Evolutionary conservation across 2,329 filamentous ascomycete species (phyloP), one percentile per base, ranked within the genome.

Genomic region (Drechmeria coniospora): DNA sequence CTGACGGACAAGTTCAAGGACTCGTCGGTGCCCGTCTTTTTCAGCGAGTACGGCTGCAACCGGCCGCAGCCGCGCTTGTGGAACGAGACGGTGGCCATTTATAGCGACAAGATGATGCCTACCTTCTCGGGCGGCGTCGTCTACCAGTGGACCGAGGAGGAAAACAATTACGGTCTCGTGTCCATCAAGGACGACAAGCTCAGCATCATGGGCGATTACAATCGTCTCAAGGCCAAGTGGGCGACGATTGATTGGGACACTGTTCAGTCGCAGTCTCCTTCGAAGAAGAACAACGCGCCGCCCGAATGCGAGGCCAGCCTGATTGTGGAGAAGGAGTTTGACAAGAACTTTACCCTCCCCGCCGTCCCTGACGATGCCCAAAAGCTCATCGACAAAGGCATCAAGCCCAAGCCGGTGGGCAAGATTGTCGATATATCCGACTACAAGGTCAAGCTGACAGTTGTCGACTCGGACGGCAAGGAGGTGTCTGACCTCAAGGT

Each of bases 1-100:
- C 59, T 83, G 20, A 71, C 79, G 26, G 48, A 57, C 2, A 68
- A 74, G 48, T 83, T 87, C 59, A 53, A 61, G 40, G 62, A 62
- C 37, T 68, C 66, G 21, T 68, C 74, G 11, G 65, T 84, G 21
- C 80, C 80, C 18, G 63, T 86, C 42, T 87, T 87, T 64, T 86
- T 81, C 61, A 81, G 76, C 37, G 81, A 90, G 47, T 78, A 65
- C 42, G 81, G 81, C 34, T 87, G 81, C 68, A 87, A 84, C 58
- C 59, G 63, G 21, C 69, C 73, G 10, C 49, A 57, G n/a, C 74
- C 78, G 10, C 77, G 81, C 40, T 54, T 73, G 41, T 90, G 84
- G 57, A 76, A 78, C 38, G 81, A 90, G 54, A 75, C 83, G 9
- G 62, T 59, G 30, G 61, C 74, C 35, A 72, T 90, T 38, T 87